phyloP scores from a whole-genome alignment of 257 asterid genomes.

The Euphrasia confusa region DNA sequence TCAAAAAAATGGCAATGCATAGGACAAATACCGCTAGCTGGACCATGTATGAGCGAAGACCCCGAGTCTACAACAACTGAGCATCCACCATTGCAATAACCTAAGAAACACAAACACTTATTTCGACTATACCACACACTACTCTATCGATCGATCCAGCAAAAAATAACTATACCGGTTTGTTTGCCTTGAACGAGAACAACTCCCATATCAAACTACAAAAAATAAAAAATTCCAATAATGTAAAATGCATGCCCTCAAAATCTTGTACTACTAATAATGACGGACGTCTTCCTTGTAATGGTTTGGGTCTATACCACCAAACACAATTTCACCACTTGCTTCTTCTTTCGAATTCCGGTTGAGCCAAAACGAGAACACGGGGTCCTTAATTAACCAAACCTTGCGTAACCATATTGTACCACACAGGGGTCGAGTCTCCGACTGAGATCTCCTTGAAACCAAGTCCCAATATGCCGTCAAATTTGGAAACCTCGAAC shows the following conservation, averaged over 20 bases:
- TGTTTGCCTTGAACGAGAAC: constrained; percentile 66
- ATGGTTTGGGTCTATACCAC: constrained; percentile 84
- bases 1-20: not conserved
- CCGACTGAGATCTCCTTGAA: constrained; percentile 89
- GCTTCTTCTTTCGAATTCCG: constrained; percentile 49
- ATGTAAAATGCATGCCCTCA: not conserved
- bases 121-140: not conserved
- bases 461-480: constrained; percentile 95
- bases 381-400: constrained; percentile 72
- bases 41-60: constrained; percentile 92
- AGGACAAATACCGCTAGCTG: constrained; percentile 61
- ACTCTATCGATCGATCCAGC: not conserved
- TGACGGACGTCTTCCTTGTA: too few species aligned
- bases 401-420: constrained; percentile 82
- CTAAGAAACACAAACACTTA: constrained; percentile 30
- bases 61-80: constrained; percentile 97
- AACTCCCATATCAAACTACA: constrained; percentile 91
- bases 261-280: not conserved
- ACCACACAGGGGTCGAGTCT: constrained; percentile 85
- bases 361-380: constrained; percentile 95
- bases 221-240: constrained; percentile 19
- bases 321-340: constrained; percentile 92
- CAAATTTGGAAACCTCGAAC: constrained; percentile 80
- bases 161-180: constrained; percentile 44
- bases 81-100: constrained; percentile 71